These are phyloP conservation scores for Phragmites australis DNA, from an alignment of 176 grass and related monocot species.

Conservation along the genomic window DNA sequence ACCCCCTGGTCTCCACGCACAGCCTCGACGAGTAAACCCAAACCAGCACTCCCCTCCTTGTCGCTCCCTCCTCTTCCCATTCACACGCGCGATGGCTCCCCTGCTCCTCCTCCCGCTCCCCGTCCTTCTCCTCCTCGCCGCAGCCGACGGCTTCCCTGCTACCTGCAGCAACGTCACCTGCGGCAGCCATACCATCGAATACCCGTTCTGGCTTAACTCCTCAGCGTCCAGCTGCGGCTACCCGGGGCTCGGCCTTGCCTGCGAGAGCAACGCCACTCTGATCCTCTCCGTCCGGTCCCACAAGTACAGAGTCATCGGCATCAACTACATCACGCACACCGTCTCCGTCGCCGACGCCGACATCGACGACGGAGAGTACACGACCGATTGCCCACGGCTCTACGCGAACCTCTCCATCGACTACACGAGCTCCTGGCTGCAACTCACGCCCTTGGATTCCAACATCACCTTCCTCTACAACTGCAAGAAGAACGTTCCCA, in stretches of 20 bases:
- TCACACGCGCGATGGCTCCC: not conserved
- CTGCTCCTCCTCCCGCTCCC: not conserved
- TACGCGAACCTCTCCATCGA: slow-evolving; percentile 47
- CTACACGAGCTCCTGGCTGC: not conserved
- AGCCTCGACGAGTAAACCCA: not conserved
- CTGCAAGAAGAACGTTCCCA: slow-evolving; percentile 21
- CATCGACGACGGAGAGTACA: not conserved
- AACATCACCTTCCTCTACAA: slow-evolving; percentile 54
- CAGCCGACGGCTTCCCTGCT: not conserved
- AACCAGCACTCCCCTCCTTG: not conserved
- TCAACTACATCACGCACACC: slow-evolving; percentile 31
- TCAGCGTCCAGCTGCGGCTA: slow-evolving; percentile 26
- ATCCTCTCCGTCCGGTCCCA: slow-evolving; percentile 30
- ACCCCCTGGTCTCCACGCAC: not conserved
- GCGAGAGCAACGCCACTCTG: slow-evolving; percentile 25
- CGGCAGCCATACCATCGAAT: not conserved
- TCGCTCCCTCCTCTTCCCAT: not conserved
- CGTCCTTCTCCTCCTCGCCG: not conserved
- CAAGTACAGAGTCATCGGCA: slow-evolving; percentile 23
- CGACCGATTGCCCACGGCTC: slow-evolving; percentile 26
- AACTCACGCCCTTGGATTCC: not conserved
- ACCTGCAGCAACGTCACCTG: not conserved
- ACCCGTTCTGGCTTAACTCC: slow-evolving; percentile 53
- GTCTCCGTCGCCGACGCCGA: slow-evolving; percentile 45
- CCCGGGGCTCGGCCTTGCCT: slow-evolving; percentile 48